Conservation (phyloP, 805 yeast genomes). For the Wickerhamomyces chambardii region DNA sequence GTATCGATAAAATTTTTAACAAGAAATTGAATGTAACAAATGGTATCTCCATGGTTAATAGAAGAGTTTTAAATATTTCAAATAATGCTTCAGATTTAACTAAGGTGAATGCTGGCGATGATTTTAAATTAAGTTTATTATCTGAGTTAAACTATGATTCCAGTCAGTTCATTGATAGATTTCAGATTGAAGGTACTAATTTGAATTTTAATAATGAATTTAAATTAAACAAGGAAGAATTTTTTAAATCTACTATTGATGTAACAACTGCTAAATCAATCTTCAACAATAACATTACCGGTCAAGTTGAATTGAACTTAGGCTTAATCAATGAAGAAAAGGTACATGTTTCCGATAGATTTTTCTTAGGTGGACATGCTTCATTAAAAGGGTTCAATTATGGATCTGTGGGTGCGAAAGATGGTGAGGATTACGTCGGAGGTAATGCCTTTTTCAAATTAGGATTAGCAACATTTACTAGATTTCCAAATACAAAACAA, state of each 20-base stretch:
- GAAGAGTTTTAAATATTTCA: constrained; percentile 44
- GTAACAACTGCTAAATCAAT: neutral
- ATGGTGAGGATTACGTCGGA: constrained; percentile 40
- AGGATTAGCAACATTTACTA: constrained; percentile 41
- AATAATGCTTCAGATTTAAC: constrained; percentile 46
- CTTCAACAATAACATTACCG: constrained; percentile 34
- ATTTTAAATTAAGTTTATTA: constrained; percentile 43
- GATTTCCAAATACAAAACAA: constrained; percentile 38
- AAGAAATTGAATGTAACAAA: constrained; percentile 21
- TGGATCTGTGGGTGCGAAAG: constrained; percentile 47
- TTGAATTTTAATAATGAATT: constrained; percentile 36
- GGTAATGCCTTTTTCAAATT: constrained; percentile 44
- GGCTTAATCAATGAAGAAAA: constrained; percentile 39
- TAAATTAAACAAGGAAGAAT: constrained; percentile 14
- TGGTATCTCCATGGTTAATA: constrained; percentile 54
- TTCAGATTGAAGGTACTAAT: constrained; percentile 37
- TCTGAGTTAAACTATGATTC: constrained; percentile 32
- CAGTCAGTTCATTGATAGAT: constrained; percentile 28
- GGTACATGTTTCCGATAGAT: constrained; percentile 61
- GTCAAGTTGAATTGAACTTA: constrained; percentile 33
- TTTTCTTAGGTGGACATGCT: constrained; percentile 62
- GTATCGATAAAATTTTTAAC: constrained; percentile 31
- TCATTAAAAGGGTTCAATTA: constrained; percentile 57
- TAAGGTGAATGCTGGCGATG: constrained; percentile 46
- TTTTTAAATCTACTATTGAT: constrained; percentile 12